Conservation (phyloP, 2,329 filamentous ascomycete genomes). For the Exophiala aquamarina region DNA sequence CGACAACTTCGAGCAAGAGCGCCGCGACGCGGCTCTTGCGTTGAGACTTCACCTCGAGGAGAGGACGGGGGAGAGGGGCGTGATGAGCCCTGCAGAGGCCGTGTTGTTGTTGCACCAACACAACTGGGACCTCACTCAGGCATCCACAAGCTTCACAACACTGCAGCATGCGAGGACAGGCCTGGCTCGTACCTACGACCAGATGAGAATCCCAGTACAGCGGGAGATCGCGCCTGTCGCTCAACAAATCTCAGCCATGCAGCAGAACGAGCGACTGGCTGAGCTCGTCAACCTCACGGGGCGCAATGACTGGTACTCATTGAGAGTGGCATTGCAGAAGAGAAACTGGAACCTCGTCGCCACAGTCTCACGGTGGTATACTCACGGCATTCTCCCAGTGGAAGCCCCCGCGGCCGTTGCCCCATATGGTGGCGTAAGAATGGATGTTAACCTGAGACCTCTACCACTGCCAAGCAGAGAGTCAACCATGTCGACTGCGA, state of each 20-base stretch:
- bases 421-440: not conserved
- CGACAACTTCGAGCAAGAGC: constrained; percentile 11
- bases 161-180: not conserved
- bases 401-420: not conserved
- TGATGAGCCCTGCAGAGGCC: constrained; percentile 10
- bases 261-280: constrained; percentile 20
- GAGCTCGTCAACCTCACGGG: constrained; percentile 18
- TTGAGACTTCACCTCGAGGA: constrained; percentile 1
- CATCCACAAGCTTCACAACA: constrained; percentile 1
- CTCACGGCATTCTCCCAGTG: constrained; percentile 1
- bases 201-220: constrained; percentile 9
- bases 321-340: constrained; percentile 3
- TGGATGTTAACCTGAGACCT: not conserved
- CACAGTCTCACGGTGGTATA: constrained; percentile 14
- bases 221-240: not conserved
- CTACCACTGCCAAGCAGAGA: not conserved
- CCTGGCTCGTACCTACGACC: constrained; percentile 2
- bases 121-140: constrained; percentile 7
- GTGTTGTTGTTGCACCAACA: constrained; percentile 10
- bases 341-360: constrained; percentile 14
- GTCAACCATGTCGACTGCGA: too few species aligned
- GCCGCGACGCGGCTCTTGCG: constrained; percentile 7
- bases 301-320: constrained; percentile 17
- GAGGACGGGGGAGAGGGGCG: not conserved
- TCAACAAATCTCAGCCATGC: not conserved